These are phyloP conservation scores for Chlorella sp. DNA, from an alignment of 139 green algal genomes.

Conservation along the genomic window DNA sequence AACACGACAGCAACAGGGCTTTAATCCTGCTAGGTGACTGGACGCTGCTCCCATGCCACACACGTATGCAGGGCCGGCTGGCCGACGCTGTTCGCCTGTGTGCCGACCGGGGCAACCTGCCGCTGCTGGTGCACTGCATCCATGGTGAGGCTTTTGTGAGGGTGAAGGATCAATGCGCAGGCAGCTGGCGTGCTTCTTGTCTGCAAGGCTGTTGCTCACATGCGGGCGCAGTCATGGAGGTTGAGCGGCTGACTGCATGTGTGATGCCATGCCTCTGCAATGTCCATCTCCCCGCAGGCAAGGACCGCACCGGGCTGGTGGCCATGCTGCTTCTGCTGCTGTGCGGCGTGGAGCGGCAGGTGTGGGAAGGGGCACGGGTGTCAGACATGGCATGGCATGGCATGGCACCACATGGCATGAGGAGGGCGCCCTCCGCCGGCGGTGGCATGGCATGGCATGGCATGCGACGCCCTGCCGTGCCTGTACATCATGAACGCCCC, in stretches of 20 bases:
- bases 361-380: conserved; percentile 5
- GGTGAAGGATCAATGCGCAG: neutral
- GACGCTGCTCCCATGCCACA: no score
- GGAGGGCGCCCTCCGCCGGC: no score
- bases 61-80: conserved; percentile 5
- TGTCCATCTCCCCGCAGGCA: conserved; percentile 46
- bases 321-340: conserved; percentile 62
- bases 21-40: no score
- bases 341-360: conserved; percentile 44
- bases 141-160: neutral
- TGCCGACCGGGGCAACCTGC: conserved; percentile 1
- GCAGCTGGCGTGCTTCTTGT: neutral
- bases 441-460: no score
- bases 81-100: conserved; percentile 51
- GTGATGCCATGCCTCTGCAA: no score
- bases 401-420: no score
- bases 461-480: no score
- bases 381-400: no score
- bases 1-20: no score
- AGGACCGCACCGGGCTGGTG: conserved; percentile 65
- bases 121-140: conserved; percentile 20
- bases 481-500: no score
- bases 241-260: no score
- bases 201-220: neutral
- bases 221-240: no score